Base-by-base conservation (phyloP, 805 yeast genomes). In the Saturnispora quitensis region DNA sequence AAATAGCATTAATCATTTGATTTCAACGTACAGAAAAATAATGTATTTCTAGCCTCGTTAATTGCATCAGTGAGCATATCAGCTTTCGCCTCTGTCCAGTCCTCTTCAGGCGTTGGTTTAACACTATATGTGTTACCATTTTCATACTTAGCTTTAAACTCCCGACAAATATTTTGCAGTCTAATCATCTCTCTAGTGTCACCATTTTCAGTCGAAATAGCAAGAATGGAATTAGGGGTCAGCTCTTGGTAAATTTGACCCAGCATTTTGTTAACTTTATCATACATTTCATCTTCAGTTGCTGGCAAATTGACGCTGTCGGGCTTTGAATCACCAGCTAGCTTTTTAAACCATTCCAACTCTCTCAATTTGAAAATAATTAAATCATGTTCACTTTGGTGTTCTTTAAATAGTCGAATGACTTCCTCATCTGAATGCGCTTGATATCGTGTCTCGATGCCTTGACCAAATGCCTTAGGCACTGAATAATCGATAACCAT, bases 191-290 rank as follows among this genome's bases (percentile, higher is more conserved):
- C 74, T 9, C 73, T 64, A 2, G 82, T 77, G 59, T 81, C 80
- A 10, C 89, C 88, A 48, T 76, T 69, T 1, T 86, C 88, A 0
- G 87, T 74, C 58, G 80, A 71, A 1, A 89, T 60, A 1, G 88
- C 68, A 15, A 90, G 57, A 22, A 82, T 65, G 0, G 95, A 75
- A 35, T 81, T 74, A 2, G 68, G 66, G 0, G 95, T 87, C 20
- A 86, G 59, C 2, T 63, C 55, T 1, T 71, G 66, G 60, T 83
- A 80, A 15, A 90, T 67, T 40, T 62, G 62, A 15, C 63, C 56
- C 7, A 90, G 56, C 33, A 82, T 64, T 2, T 59, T 55, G 56
- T 78, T 76, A 10, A 85, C 62, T 5, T 62, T 62, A 12, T 53
- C 28, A 45, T 69, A 68, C 53, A 56, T 56, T 42, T 52, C 53